Conservation (phyloP, 345 rosid species). For the Aethionema arabicum region DNA sequence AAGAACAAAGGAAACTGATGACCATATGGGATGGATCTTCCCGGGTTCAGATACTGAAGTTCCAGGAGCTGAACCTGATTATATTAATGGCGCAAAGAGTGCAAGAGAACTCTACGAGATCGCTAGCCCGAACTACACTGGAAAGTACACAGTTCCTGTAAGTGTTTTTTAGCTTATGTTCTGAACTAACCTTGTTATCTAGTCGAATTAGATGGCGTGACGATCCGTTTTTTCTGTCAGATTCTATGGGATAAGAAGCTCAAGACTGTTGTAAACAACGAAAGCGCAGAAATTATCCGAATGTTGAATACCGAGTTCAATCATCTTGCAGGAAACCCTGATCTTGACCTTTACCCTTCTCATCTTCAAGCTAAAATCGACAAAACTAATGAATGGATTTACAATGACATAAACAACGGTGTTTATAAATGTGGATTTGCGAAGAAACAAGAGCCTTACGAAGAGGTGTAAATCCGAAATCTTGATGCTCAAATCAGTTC, state of each 20-base stretch:
- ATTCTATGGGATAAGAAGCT: constrained; percentile 63
- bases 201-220: constrained; percentile 22
- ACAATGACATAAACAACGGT: constrained; percentile 51
- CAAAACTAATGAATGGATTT: constrained; percentile 51
- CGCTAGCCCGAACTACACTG: constrained; percentile 70
- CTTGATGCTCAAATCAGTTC: background rate
- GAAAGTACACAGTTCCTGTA: constrained; percentile 91
- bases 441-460: constrained; percentile 52
- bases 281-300: constrained; percentile 56
- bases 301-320: constrained; percentile 56
- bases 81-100: constrained; percentile 71
- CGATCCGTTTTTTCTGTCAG: constrained; percentile 31
- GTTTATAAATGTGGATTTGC: constrained; percentile 57
- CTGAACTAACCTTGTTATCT: constrained; percentile 12
- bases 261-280: constrained; percentile 60
- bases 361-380: constrained; percentile 42
- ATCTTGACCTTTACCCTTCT: constrained; percentile 51
- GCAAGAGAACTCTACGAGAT: constrained; percentile 77
- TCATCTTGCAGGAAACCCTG: constrained; percentile 45
- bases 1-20: constrained; percentile 77
- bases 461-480: constrained; percentile 49
- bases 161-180: constrained; percentile 33
- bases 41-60: constrained; percentile 59
- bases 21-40: constrained; percentile 93
- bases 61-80: constrained; percentile 73